Percentiles rank a stretch among this genome's conserved stretches.
These are phyloP conservation scores for Cnidoscolus chayamansa DNA, from an alignment of 441 rosid species.

Conservation along the genomic window DNA sequence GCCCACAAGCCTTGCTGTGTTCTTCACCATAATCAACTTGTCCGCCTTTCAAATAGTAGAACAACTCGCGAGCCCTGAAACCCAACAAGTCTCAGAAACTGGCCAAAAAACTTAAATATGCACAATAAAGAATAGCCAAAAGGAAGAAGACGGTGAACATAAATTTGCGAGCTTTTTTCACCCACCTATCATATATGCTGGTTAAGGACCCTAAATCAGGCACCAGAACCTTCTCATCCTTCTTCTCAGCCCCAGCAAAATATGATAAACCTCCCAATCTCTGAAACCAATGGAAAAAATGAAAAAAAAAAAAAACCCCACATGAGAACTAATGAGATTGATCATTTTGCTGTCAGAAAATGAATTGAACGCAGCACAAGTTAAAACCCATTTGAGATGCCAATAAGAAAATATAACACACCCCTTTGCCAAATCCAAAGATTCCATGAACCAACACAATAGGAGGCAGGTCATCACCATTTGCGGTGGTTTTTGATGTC, in stretches of 20 bases:
- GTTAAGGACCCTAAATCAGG: conserved; percentile 97
- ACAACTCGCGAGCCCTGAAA: conserved; percentile 87
- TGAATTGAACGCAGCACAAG: not conserved
- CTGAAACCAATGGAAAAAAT: conserved; percentile 33
- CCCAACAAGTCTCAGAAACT: conserved; percentile 11
- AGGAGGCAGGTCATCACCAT: conserved; percentile 60
- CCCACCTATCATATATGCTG: conserved; percentile 79
- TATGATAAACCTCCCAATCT: conserved; percentile 87
- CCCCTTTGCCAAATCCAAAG: conserved; percentile 98
- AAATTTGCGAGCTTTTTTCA: conserved; percentile 15
- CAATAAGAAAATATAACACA: conserved; percentile 20
- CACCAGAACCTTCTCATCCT: conserved; percentile 86
- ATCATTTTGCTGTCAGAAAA: not conserved
- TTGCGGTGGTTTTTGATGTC: conserved; percentile 20
- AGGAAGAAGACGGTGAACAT: not conserved
- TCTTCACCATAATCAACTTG: conserved; percentile 88
- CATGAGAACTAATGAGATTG: conserved; percentile 10
- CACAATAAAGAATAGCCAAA: not conserved
- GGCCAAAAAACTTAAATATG: not conserved
- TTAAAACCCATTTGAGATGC: not conserved
- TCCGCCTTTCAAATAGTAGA: conserved; percentile 90
- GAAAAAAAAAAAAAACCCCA: conserved; percentile 14
- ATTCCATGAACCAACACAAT: conserved; percentile 93
- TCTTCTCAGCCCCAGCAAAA: conserved; percentile 96
- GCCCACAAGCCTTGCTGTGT: conserved; percentile 84